Evolutionary conservation across 2,329 filamentous ascomycete species (phyloP).

Genomic region (Aureobasidium vineae): DNA sequence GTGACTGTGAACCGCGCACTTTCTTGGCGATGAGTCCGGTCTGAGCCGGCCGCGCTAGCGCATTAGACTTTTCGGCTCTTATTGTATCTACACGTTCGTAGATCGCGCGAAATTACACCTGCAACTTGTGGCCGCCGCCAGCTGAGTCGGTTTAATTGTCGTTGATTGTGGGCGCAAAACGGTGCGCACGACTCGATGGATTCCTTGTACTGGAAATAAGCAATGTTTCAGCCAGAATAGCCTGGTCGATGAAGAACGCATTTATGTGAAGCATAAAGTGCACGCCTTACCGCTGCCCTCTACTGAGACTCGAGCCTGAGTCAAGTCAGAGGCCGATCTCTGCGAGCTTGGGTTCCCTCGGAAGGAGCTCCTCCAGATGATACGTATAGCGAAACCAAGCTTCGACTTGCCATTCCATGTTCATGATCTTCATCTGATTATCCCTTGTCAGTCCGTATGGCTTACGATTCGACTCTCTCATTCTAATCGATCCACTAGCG

Average conservation of each 20-base stretch:
- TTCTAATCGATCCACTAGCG: neutral
- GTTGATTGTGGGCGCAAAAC: slow-evolving; percentile 9
- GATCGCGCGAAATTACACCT: slow-evolving; percentile 19
- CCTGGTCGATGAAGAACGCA: neutral
- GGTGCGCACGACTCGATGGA: neutral
- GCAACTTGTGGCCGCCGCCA: slow-evolving; percentile 1
- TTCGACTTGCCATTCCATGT: neutral
- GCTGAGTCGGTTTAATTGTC: slow-evolving; percentile 16
- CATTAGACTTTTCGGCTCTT: slow-evolving; percentile 19
- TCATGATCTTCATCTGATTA: neutral
- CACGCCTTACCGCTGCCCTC: neutral
- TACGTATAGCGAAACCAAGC: neutral
- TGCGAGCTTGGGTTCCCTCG: neutral
- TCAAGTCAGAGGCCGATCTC: neutral
- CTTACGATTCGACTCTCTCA: neutral
- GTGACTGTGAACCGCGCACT: neutral
- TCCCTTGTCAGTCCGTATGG: neutral
- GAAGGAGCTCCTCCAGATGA: neutral
- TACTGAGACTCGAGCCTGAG: neutral
- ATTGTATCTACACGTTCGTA: slow-evolving; percentile 15
- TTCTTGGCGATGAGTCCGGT: slow-evolving; percentile 22
- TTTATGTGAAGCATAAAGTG: slow-evolving; percentile 16
- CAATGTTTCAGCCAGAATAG: slow-evolving; percentile 18
- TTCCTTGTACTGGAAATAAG: neutral
- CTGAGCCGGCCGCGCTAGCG: neutral